phyloP scores from a whole-genome alignment of 1,139 yeast species.

The Candida labiduridarum region DNA sequence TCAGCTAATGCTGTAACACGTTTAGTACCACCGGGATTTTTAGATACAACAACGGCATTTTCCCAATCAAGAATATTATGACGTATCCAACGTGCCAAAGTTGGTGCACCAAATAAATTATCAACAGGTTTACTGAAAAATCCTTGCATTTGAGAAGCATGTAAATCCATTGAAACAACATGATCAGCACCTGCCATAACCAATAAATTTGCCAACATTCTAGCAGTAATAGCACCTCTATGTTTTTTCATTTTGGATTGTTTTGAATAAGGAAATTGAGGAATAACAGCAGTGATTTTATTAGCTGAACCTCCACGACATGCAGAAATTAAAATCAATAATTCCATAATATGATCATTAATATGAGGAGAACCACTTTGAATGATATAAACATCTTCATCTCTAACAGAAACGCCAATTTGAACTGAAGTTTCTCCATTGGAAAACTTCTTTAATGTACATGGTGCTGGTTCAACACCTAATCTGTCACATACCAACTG shows the following conservation, averaged over 20 bases:
- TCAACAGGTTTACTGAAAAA: conserved; percentile 96
- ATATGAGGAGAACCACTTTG: conserved; percentile 77
- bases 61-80: conserved; percentile 84
- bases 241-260: conserved; percentile 96
- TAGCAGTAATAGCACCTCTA: conserved; percentile 97
- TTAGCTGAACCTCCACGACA: conserved; percentile 96
- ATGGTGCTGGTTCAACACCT: conserved; percentile 96
- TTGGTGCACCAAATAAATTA: conserved; percentile 94
- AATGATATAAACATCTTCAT: conserved; percentile 89
- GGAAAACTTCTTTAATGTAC: conserved; percentile 85
- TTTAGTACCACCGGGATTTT: conserved; percentile 98
- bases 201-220: conserved; percentile 91
- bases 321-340: conserved; percentile 90
- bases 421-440: conserved; percentile 89
- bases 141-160: conserved; percentile 97
- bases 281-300: conserved; percentile 91
- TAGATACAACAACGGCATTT: conserved; percentile 85
- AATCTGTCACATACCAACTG: conserved; percentile 83
- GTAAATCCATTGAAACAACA: conserved; percentile 96
- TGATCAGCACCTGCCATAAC: conserved; percentile 97
- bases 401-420: conserved; percentile 94
- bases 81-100: conserved; percentile 94
- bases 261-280: conserved; percentile 95
- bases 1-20: conserved; percentile 97
- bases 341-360: conserved; percentile 85